Evolutionary conservation across 768 basidiomycete genomes (phyloP).

Genomic region (Fomitopsis serialis): DNA sequence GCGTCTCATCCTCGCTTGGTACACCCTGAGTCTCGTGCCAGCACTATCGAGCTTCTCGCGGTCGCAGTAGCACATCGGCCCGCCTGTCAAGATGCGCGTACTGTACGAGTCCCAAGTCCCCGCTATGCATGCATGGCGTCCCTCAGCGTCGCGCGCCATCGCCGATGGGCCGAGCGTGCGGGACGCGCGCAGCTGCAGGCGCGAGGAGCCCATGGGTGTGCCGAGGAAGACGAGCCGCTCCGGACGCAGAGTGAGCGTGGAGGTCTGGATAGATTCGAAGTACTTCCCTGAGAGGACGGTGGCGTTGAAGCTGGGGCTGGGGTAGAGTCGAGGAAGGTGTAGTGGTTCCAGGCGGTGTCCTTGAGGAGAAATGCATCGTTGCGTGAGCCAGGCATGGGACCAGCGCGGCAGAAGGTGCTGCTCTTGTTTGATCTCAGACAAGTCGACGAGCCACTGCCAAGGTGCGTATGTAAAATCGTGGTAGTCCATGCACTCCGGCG

Average conservation of each 20-base stretch:
- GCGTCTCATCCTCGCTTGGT: too few species aligned
- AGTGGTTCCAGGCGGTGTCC: slow-evolving; percentile 57
- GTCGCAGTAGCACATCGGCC: too few species aligned
- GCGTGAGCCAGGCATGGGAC: slow-evolving; percentile 42
- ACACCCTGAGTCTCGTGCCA: too few species aligned
- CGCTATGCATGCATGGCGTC: too few species aligned
- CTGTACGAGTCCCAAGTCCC: too few species aligned
- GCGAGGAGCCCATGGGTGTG: slow-evolving; percentile 71
- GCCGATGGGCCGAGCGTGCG: too few species aligned
- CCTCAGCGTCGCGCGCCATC: too few species aligned
- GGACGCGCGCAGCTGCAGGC: slow-evolving; percentile 51
- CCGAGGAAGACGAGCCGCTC: slow-evolving; percentile 65
- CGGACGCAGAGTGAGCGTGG: slow-evolving; percentile 31
- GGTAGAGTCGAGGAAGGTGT: slow-evolving; percentile 47
- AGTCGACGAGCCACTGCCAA: slow-evolving; percentile 67
- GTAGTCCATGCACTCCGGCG: slow-evolving; percentile 57
- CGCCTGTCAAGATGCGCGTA: too few species aligned
- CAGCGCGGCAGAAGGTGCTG: slow-evolving; percentile 45
- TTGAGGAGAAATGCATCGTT: slow-evolving; percentile 41
- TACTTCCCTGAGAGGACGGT: slow-evolving; percentile 32
- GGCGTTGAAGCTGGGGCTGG: slow-evolving; percentile 7
- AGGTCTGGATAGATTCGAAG: slow-evolving; percentile 36
- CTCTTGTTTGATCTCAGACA: slow-evolving; percentile 30
- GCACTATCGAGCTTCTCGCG: too few species aligned
- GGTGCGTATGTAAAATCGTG: slow-evolving; percentile 56